Base-by-base conservation (phyloP, 441 rosid species). In the Gossypium lobatum region DNA sequence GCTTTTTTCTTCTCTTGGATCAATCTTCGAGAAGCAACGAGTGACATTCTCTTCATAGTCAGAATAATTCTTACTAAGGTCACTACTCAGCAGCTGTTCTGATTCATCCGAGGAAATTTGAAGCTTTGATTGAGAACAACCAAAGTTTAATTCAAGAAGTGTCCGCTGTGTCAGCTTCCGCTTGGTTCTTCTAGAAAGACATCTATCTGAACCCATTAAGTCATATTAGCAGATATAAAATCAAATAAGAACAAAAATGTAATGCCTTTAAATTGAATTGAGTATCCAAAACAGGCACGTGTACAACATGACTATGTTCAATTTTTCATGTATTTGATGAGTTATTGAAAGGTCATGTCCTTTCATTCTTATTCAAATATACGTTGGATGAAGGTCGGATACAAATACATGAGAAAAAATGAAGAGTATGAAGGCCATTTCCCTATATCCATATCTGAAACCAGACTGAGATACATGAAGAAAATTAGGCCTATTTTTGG, bases 111-210 rank as follows among this genome's bases (percentile, higher is more conserved):
- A 72, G 37, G 23, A 73, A 60, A 17, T 53, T 17, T 70, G 63
- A 45, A 64, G 70, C 48, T 80, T 82, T 14, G 87, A 53, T 8
- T 48, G 79, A 16, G 91, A 83, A 80, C 72, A 80, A 76, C 74
- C 79, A 66, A 90, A 83, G 74, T 77, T 83, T 70, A 87, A 80
- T 65, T 94, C 90, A 63, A 87, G 83, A 78, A 94, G 95, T 21
- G 98, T 94, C 70, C 86, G 82, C 64, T 94, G 98, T 57, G 91
- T 86, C 77, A 88, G 76, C 78, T 88, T 94, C 76, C 97, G 82
- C 70, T 89, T 92, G 73, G 83, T 87, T 75, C 86, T 86, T 77
- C 83, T 80, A 3, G 82, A 73, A 34, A 85, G 75, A 81, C 96
- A 87, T 69, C 79, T 71, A 83, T 87, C 92, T 94, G 26, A 63